These are phyloP conservation scores for Deakozyma indianensis DNA, from an alignment of 805 yeast species.

Conservation along the genomic window DNA sequence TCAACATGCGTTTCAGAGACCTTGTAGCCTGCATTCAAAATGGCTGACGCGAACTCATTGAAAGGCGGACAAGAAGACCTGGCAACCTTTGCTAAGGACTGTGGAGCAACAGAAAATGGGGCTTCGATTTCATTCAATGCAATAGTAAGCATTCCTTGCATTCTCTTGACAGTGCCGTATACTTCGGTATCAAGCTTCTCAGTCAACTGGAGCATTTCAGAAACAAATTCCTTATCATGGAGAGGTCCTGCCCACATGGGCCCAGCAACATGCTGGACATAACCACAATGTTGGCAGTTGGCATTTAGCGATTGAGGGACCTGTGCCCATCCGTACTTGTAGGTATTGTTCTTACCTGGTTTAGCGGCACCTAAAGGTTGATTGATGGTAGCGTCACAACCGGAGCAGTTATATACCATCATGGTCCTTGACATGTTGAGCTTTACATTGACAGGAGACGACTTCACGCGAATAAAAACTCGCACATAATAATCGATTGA, in stretches of 20 bases:
- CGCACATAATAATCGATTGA: constrained; percentile 91
- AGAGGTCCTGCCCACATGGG: constrained; percentile 90
- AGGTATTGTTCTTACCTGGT: constrained; percentile 7
- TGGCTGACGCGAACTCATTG: constrained; percentile 55
- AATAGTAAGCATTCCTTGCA: constrained; percentile 82
- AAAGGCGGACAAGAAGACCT: constrained; percentile 77
- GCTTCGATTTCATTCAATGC: constrained; percentile 57
- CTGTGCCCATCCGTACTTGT: constrained; percentile 48
- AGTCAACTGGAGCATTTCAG: constrained; percentile 44
- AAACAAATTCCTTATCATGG: constrained; percentile 57
- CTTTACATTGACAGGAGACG: constrained; percentile 73
- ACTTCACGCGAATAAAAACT: constrained; percentile 61
- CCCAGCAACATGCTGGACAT: constrained; percentile 68
- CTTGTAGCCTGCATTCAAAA: constrained; percentile 69
- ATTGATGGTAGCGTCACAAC: constrained; percentile 59
- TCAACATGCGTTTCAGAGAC: constrained; percentile 84
- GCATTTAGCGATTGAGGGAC: constrained; percentile 43
- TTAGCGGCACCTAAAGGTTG: constrained; percentile 52
- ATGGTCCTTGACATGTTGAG: constrained; percentile 62
- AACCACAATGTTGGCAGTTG: constrained; percentile 57
- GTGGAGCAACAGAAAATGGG: constrained; percentile 77
- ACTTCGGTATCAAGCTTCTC: constrained; percentile 33
- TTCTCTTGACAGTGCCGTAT: constrained; percentile 71
- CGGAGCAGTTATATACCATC: constrained; percentile 70
- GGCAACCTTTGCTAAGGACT: constrained; percentile 57